A percentile compares a stretch with the other conserved stretches of the same genome.
These are phyloP conservation scores for Furcasterigmium sp. DNA, from an alignment of 2,329 filamentous ascomycete genomes.

Conservation along the genomic window DNA sequence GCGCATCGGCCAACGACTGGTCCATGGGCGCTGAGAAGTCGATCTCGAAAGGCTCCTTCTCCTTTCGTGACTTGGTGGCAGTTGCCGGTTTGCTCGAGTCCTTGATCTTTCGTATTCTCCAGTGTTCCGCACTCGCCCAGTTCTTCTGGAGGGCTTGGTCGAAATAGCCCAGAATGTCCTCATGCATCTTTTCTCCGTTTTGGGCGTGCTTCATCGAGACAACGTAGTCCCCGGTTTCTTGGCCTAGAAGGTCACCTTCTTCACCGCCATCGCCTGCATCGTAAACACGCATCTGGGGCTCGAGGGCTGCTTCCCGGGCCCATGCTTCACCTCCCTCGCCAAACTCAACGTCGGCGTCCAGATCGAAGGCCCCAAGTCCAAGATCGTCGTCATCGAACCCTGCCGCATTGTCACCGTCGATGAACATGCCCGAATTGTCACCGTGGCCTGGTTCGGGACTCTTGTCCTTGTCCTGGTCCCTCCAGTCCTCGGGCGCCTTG, in stretches of 20 bases:
- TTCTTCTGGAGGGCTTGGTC: conserved; percentile 96
- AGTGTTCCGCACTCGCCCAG: conserved; percentile 97
- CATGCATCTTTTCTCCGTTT: conserved; percentile 63
- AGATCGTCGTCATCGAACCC: conserved; percentile 70
- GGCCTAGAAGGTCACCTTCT: conserved; percentile 54
- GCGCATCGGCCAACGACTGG: conserved; percentile 62
- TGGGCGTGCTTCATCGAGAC: conserved; percentile 69
- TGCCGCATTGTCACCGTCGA: conserved; percentile 79
- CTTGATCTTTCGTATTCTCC: conserved; percentile 94
- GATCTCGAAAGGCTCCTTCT: conserved; percentile 95
- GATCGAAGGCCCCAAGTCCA: conserved; percentile 69
- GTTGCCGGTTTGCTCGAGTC: conserved; percentile 60
- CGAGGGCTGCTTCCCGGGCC: conserved; percentile 83
- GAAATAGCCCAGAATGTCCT: conserved; percentile 97
- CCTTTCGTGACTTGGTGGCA: conserved; percentile 67
- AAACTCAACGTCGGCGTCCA: conserved; percentile 71
- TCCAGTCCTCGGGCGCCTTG: conserved; percentile 83
- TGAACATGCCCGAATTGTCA: conserved; percentile 73
- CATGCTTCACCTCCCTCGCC: conserved; percentile 95
- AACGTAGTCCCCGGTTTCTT: conserved; percentile 66
- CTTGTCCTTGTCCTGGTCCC: conserved; percentile 61
- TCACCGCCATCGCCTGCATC: conserved; percentile 52
- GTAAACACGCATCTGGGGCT: conserved; percentile 80
- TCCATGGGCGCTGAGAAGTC: conserved; percentile 78
- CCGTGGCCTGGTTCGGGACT: conserved; percentile 42